phyloP scores from a whole-genome alignment of 73 alveolate genomes.

The Durusdinium trenchii region DNA sequence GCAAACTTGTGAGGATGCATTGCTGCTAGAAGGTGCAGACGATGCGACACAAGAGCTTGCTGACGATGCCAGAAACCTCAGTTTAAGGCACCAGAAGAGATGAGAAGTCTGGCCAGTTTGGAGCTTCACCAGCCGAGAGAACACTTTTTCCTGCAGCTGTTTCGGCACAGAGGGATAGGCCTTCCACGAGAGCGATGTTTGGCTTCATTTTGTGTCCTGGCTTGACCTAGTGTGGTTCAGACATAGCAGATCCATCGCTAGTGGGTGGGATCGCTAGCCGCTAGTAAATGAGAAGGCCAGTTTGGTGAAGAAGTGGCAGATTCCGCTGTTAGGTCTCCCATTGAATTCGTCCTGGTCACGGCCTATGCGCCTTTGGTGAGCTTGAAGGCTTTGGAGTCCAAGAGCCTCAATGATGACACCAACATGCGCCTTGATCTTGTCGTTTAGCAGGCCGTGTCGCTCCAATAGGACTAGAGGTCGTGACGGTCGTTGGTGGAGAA shows the following conservation, averaged over 20 bases:
- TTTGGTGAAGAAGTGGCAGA: background rate
- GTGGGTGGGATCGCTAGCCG: background rate
- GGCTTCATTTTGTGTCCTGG: slow-evolving; percentile 72
- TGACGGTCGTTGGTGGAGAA: background rate
- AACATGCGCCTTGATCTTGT: slow-evolving; percentile 16
- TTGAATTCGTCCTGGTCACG: slow-evolving; percentile 60
- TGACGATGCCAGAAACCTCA: too few relatives aligned
- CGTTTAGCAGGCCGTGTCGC: background rate
- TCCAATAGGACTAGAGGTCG: too few relatives aligned
- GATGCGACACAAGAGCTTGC: too few relatives aligned
- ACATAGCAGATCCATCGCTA: background rate
- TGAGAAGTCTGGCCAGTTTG: too few relatives aligned
- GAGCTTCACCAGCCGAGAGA: too few relatives aligned
- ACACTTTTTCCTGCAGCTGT: background rate
- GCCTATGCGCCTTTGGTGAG: slow-evolving; percentile 73
- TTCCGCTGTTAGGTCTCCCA: slow-evolving; percentile 18
- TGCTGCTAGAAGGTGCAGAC: too few relatives aligned
- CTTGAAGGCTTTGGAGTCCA: slow-evolving; percentile 66
- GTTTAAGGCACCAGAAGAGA: too few relatives aligned
- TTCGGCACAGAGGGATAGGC: slow-evolving; percentile 4
- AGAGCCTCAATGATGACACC: slow-evolving; percentile 60
- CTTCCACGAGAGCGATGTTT: slow-evolving; percentile 5
- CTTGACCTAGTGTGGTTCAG: background rate
- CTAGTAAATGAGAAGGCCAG: background rate
- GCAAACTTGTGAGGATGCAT: too few relatives aligned